These are phyloP conservation scores for Nakazawaea ernobii DNA, from an alignment of 805 yeast genomes.

Conservation along the genomic window DNA sequence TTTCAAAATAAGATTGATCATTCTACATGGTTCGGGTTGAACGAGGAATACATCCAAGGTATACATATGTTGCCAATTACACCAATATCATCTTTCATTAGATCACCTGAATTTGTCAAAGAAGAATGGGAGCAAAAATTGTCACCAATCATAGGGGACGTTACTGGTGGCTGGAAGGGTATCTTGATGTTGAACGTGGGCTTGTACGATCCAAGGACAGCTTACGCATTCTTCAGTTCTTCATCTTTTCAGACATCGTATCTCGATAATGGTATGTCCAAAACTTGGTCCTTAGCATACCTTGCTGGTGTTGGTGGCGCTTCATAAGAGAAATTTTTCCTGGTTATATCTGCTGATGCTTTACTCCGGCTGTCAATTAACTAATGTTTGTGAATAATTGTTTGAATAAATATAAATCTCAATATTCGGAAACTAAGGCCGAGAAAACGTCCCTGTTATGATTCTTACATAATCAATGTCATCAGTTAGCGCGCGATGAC, in stretches of 20 bases:
- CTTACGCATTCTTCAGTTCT: constrained; percentile 37
- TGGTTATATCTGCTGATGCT: too few relatives aligned
- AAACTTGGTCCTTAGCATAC: constrained; percentile 57
- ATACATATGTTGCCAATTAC: constrained; percentile 75
- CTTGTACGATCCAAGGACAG: constrained; percentile 31
- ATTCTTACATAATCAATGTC: too few relatives aligned
- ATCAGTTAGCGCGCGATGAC: too few relatives aligned
- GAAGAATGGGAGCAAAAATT: constrained; percentile 36
- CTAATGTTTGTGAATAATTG: too few relatives aligned
- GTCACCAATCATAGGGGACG: constrained; percentile 28
- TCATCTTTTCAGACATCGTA: constrained; percentile 27
- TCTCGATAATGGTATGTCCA: constrained; percentile 58
- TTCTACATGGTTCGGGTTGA: constrained; percentile 64
- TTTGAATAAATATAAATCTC: too few relatives aligned
- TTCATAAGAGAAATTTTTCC: not conserved
- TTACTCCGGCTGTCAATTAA: too few relatives aligned
- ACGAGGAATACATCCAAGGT: constrained; percentile 64
- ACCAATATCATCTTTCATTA: constrained; percentile 51
- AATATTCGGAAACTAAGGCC: too few relatives aligned
- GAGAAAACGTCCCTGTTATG: too few relatives aligned
- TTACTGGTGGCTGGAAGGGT: constrained; percentile 65
- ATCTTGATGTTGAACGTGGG: constrained; percentile 41
- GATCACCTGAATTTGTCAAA: constrained; percentile 43
- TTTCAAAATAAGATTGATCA: constrained; percentile 71
- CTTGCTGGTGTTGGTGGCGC: constrained; percentile 42